Conservation (phyloP, 2,329 filamentous ascomycete genomes). For the Cercospora sesami region DNA sequence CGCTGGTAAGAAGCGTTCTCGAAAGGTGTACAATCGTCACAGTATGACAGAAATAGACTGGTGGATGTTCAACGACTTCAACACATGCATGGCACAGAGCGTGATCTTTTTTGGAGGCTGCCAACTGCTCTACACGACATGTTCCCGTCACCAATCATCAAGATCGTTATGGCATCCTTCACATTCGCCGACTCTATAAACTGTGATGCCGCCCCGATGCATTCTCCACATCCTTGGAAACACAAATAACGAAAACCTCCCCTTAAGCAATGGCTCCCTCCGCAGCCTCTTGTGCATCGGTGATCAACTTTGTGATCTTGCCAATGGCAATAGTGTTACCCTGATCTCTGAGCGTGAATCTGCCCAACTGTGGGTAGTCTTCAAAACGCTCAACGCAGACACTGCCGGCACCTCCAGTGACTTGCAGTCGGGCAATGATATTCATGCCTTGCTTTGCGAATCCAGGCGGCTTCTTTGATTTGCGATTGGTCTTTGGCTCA, state of each 20-base stretch:
- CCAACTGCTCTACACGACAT: not conserved
- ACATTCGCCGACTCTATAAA: not conserved
- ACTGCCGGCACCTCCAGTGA: conserved; percentile 73
- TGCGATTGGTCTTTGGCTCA: conserved; percentile 89
- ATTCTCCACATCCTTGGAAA: not conserved
- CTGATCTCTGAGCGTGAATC: conserved; percentile 82
- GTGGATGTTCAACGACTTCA: not conserved
- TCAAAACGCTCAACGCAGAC: conserved; percentile 95
- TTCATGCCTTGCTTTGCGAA: conserved; percentile 80
- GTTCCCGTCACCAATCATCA: not conserved
- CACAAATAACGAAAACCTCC: not conserved
- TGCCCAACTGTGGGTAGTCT: conserved; percentile 90
- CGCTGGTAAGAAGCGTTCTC: not conserved
- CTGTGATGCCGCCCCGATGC: not conserved
- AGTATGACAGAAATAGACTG: not conserved
- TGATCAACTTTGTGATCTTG: conserved; percentile 91
- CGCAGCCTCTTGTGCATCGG: conserved; percentile 38
- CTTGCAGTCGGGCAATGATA: conserved; percentile 88
- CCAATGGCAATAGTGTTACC: conserved; percentile 99
- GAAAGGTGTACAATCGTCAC: not conserved
- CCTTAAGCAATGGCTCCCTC: conserved; percentile 20
- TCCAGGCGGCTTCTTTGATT: conserved; percentile 88
- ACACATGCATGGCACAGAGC: not conserved
- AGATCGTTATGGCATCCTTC: conserved; percentile 6
- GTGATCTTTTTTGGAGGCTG: not conserved